These are phyloP conservation scores for Solanum clarkiae DNA, from an alignment of 257 asterid genomes.

Conservation along the genomic window DNA sequence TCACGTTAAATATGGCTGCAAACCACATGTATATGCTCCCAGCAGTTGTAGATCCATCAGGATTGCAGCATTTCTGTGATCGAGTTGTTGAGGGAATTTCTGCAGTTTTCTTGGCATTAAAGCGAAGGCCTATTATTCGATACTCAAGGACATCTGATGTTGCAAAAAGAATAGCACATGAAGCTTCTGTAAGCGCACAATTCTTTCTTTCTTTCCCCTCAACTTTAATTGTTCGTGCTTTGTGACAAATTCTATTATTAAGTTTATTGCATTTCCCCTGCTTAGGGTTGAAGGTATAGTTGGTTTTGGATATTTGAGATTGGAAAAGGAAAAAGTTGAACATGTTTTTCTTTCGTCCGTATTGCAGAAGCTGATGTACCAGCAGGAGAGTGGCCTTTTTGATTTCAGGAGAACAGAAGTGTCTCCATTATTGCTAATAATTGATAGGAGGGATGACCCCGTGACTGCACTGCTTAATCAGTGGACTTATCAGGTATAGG, in stretches of 20 bases:
- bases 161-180: conserved; percentile 84
- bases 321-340: neutral
- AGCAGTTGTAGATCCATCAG: conserved; percentile 88
- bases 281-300: neutral
- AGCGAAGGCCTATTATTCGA: conserved; percentile 84
- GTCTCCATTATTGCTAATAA: conserved; percentile 75
- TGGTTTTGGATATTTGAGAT: neutral
- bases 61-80: conserved; percentile 67
- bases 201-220: neutral
- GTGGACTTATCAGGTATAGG: conserved; percentile 92
- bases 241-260: neutral
- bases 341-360: conserved; percentile 2
- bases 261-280: neutral
- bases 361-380: conserved; percentile 94
- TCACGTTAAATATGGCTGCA: conserved; percentile 60
- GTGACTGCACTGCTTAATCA: conserved; percentile 91
- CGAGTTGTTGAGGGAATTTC: conserved; percentile 87
- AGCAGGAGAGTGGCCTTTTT: conserved; percentile 90
- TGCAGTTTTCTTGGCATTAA: conserved; percentile 73
- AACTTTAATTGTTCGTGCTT: neutral
- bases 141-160: conserved; percentile 82
- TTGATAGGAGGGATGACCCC: conserved; percentile 96
- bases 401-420: conserved; percentile 91
- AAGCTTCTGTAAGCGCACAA: conserved; percentile 59
- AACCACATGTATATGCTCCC: conserved; percentile 87